These are phyloP conservation scores for Pseudozyma sp. DNA, from an alignment of 1,284 basidiomycete genomes.

Conservation along the genomic window DNA sequence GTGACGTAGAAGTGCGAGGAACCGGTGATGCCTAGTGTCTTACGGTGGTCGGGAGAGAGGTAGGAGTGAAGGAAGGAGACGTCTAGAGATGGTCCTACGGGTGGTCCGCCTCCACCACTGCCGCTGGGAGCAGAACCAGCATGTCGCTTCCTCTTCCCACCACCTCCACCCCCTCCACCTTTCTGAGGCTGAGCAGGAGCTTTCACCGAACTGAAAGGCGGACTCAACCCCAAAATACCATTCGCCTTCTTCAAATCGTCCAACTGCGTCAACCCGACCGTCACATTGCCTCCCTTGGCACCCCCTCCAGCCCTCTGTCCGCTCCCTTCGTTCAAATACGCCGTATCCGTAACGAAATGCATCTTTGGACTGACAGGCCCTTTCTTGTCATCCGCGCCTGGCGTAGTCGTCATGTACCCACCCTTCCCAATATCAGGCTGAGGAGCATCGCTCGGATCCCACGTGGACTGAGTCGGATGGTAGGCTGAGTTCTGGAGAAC, in stretches of 20 bases:
- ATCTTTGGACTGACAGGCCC: conserved; percentile 14
- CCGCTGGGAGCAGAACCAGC: background rate
- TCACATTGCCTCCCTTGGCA: conserved; percentile 7
- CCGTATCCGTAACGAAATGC: conserved; percentile 20
- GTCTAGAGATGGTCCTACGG: conserved; percentile 7
- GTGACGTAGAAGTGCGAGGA: conserved; percentile 28
- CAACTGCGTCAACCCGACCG: conserved; percentile 13
- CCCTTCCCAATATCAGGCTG: conserved; percentile 5
- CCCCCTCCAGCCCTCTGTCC: conserved; percentile 13
- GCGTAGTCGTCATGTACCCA: conserved; percentile 20
- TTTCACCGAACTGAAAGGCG: conserved; percentile 16
- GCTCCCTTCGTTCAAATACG: conserved; percentile 7
- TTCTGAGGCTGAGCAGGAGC: background rate
- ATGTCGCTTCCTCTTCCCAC: background rate
- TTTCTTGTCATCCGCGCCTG: background rate
- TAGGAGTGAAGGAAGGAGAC: conserved; percentile 26
- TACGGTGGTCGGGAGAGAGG: conserved; percentile 4
- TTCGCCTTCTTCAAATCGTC: conserved; percentile 16
- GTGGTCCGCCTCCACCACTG: background rate
- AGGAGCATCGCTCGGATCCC: background rate
- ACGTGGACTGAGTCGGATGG: conserved; percentile 2
- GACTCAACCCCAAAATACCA: conserved; percentile 39
- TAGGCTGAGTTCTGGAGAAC: conserved; percentile 10
- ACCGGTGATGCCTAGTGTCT: conserved; percentile 15
- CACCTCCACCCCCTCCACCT: background rate